Evolutionary conservation across 352 stramenopile species (phyloP).

Genomic region (Aphanomyces euteiches): DNA sequence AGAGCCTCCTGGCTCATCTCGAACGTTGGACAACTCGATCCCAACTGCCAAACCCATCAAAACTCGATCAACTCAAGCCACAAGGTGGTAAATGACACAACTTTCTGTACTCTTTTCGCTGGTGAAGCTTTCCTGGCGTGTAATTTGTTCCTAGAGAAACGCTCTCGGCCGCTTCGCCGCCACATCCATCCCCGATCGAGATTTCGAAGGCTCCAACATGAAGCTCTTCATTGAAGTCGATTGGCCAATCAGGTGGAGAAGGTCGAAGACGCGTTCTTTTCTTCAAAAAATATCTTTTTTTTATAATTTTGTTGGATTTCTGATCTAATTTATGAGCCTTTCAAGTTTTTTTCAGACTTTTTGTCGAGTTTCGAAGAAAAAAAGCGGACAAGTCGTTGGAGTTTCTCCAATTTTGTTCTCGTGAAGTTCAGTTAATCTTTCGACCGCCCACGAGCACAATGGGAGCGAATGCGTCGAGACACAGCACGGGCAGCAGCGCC

Average conservation of each 20-base stretch:
- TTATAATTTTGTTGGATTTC: not conserved
- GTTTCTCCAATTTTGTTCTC: slow-evolving; percentile 7
- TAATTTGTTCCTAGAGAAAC: too few species aligned
- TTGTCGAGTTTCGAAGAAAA: not conserved
- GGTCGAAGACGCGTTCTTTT: slow-evolving; percentile 9
- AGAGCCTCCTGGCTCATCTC: too few species aligned
- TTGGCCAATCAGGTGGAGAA: not conserved
- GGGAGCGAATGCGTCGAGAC: not conserved
- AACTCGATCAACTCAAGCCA: too few species aligned
- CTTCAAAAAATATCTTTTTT: not conserved
- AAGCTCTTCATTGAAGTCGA: not conserved
- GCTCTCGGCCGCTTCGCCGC: too few species aligned
- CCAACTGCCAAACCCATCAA: too few species aligned
- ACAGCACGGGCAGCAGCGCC: slow-evolving; percentile 2
- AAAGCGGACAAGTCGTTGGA: slow-evolving; percentile 9
- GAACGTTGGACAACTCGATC: too few species aligned
- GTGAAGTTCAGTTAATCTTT: slow-evolving; percentile 7
- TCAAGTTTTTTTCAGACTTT: not conserved
- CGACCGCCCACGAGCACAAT: not conserved
- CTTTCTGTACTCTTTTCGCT: too few species aligned
- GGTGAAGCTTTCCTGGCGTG: too few species aligned
- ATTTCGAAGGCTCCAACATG: slow-evolving; percentile 14
- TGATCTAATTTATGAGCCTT: not conserved
- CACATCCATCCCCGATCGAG: too few species aligned
- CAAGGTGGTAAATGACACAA: too few species aligned